These are phyloP conservation scores for Saprolegnia parasitica DNA, from an alignment of 352 stramenopile genomes.

Conservation along the genomic window DNA sequence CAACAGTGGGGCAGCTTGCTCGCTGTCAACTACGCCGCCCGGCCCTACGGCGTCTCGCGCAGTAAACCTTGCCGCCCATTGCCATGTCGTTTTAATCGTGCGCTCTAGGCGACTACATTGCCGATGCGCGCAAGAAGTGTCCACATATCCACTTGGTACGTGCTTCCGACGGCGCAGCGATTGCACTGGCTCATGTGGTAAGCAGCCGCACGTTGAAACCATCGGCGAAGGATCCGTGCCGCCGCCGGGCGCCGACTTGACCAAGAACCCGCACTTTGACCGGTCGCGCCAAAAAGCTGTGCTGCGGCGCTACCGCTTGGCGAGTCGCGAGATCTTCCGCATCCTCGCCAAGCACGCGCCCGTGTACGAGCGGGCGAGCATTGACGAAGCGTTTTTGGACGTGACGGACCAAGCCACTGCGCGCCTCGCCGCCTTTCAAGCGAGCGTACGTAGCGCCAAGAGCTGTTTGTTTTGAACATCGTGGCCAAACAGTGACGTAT, in stretches of 20 bases:
- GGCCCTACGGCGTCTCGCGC: conserved; percentile 61
- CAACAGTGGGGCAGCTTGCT: conserved; percentile 83
- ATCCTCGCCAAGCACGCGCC: conserved; percentile 48
- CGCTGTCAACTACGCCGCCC: conserved; percentile 78
- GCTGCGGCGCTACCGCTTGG: conserved; percentile 66
- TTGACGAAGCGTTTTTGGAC: conserved; percentile 82
- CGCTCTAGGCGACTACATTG: conserved; percentile 53
- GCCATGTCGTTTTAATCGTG: conserved; percentile 25
- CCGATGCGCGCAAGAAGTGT: conserved; percentile 65
- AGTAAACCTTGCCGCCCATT: conserved; percentile 28
- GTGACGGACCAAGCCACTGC: conserved; percentile 58
- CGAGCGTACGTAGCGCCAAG: conserved; percentile 30
- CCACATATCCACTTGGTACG: conserved; percentile 69
- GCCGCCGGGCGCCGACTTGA: conserved; percentile 33
- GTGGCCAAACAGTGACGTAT: background rate
- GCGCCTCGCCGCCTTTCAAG: conserved; percentile 39
- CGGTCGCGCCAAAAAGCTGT: conserved; percentile 79
- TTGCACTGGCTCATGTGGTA: background rate
- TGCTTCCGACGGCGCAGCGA: background rate
- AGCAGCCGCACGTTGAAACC: conserved; percentile 75
- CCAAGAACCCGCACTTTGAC: conserved; percentile 33
- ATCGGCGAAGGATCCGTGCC: conserved; percentile 61
- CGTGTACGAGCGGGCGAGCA: conserved; percentile 65
- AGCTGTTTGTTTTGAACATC: background rate
- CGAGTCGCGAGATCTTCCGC: conserved; percentile 72